Conservation (phyloP, 495 filamentous ascomycete genomes). For the Penicillium cosmopolitanum region DNA sequence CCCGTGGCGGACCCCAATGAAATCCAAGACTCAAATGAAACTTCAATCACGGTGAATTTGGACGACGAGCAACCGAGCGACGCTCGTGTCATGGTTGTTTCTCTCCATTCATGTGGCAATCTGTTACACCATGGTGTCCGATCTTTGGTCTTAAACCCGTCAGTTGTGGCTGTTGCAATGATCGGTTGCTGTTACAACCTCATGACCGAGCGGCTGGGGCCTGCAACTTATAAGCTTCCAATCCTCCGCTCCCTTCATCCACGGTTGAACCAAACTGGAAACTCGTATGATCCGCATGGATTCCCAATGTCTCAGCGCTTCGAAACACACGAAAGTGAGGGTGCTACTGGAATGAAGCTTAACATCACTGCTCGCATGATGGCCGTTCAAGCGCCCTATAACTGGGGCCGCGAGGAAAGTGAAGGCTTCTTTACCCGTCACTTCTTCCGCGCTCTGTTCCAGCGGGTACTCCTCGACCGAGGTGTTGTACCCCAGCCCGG, state of each 20-base stretch:
- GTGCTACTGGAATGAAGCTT: conserved; percentile 67
- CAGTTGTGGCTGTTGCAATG: conserved; percentile 85
- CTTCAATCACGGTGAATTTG: conserved; percentile 7
- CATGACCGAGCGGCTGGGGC: conserved; percentile 84
- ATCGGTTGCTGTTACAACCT: conserved; percentile 99
- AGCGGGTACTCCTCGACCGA: conserved; percentile 84
- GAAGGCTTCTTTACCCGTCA: conserved; percentile 90
- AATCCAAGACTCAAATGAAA: neutral
- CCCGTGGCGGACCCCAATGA: neutral
- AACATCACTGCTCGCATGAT: conserved; percentile 98
- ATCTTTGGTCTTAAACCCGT: conserved; percentile 79
- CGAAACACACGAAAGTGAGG: conserved; percentile 55
- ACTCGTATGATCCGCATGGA: conserved; percentile 78
- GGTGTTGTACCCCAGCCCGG: conserved; percentile 67
- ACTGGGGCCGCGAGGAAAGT: conserved; percentile 83
- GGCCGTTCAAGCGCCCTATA: conserved; percentile 91
- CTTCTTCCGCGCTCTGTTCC: conserved; percentile 91
- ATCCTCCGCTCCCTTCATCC: conserved; percentile 62
- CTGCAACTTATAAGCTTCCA: conserved; percentile 82
- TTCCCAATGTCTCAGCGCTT: conserved; percentile 87
- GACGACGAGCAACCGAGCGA: conserved; percentile 24
- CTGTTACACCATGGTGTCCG: conserved; percentile 90
- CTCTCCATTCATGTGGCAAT: conserved; percentile 96
- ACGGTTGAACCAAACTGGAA: conserved; percentile 60
- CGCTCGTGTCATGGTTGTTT: conserved; percentile 78